These are phyloP conservation scores for Naumovozyma dairenensis DNA, from an alignment of 805 yeast species.

Conservation along the genomic window DNA sequence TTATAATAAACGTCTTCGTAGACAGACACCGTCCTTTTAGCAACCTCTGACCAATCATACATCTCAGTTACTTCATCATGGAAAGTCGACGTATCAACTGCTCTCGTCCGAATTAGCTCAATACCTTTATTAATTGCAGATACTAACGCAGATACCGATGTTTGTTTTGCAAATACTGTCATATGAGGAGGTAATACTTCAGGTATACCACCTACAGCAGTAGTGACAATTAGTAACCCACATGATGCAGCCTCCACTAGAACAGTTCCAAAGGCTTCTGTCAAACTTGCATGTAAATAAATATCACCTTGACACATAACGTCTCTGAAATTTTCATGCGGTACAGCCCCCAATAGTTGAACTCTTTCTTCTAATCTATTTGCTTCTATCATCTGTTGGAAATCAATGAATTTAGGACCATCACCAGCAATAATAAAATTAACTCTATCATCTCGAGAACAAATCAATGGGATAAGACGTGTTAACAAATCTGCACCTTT, in stretches of 20 bases:
- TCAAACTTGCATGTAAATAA: constrained; percentile 83
- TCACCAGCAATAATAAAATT: constrained; percentile 88
- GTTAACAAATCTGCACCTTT: constrained; percentile 88
- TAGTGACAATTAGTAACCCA: constrained; percentile 86
- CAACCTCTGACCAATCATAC: constrained; percentile 92
- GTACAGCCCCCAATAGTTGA: constrained; percentile 71
- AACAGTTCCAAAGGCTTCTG: constrained; percentile 97
- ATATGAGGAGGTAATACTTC: constrained; percentile 89
- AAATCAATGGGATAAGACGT: constrained; percentile 76
- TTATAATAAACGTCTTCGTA: constrained; percentile 42
- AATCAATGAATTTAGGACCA: constrained; percentile 89
- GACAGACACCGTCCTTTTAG: constrained; percentile 76
- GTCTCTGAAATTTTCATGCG: constrained; percentile 87
- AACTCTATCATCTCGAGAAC: constrained; percentile 51
- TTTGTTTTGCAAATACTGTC: constrained; percentile 83
- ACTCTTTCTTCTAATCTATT: constrained; percentile 81
- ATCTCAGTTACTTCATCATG: constrained; percentile 68
- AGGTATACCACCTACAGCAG: constrained; percentile 95
- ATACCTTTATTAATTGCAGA: constrained; percentile 65
- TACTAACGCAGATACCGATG: constrained; percentile 70
- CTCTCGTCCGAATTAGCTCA: constrained; percentile 40
- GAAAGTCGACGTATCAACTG: constrained; percentile 63
- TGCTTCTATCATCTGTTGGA: constrained; percentile 90
- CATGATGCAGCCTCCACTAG: constrained; percentile 96
- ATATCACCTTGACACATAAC: constrained; percentile 92